Base-by-base conservation (phyloP, 2,329 filamentous ascomycete genomes). In the Aureobasidium melanogenum region DNA sequence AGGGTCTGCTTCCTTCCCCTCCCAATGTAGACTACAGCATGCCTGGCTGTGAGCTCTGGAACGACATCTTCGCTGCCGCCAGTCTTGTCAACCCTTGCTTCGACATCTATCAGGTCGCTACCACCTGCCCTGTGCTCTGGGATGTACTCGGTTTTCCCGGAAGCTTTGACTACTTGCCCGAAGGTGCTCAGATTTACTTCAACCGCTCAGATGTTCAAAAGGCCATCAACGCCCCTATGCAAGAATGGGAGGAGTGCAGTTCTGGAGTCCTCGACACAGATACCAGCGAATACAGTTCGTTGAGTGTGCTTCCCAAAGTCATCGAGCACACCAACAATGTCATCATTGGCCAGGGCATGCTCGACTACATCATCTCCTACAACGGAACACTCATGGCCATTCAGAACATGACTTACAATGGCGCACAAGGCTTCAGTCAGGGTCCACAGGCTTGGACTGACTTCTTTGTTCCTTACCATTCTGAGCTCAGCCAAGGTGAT, bases 321-420 rank as follows among this genome's bases (percentile, higher is more conserved):
- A 89, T 93, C 64, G 88, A 93, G 67, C 77, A 79, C 34, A 88
- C 88, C 1, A 80, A 87, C 50, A 86, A 87, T 64, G 88, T 89
- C 9, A 80, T 94, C 66, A 84, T 94, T 68, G 86, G 80, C 2
- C 88, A 92, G 68, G 89, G 88, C 12, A 76, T 82, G 52, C 79
- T 87, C 12, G 89, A 91, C 73, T 88, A 81, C 69, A 80, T 88
- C 63, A 79, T 90, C 10, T 76, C 87, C 26, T 77, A 80, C 67
- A 88, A 88, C 70, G 88, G 88, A 17, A 88, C 88, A 0, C 77
- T 93, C 1, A 76, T 90, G 7, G 81, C 82, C 1, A 85, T 92
- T 62, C 88, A 93, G 70, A 91, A 91, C 75, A 89, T 92, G 85
- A 91, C 88, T 0, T 93, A 85, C 84, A 83, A 84, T 62, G 88